These are phyloP conservation scores for Chionographis japonica DNA, from an alignment of 106 monocot species.

Conservation along the genomic window DNA sequence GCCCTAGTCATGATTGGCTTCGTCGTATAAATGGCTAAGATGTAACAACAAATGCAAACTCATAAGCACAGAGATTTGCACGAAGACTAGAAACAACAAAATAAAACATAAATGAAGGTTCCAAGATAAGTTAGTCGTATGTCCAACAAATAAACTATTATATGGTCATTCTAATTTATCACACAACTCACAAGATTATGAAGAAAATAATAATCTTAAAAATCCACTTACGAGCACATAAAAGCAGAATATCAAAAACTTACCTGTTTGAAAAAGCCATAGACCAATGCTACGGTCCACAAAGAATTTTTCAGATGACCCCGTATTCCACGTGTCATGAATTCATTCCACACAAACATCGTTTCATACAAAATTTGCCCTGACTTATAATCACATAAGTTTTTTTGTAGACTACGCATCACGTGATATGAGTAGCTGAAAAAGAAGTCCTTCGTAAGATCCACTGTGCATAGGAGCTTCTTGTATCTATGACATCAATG, in stretches of 20 bases:
- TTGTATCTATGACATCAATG: slow-evolving; percentile 68
- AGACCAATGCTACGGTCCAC: slow-evolving; percentile 93
- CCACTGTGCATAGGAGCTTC: slow-evolving; percentile 79
- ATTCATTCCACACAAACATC: slow-evolving; percentile 99
- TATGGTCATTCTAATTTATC: too few species aligned
- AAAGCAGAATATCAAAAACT: background rate
- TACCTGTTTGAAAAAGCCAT: slow-evolving; percentile 97
- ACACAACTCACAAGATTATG: too few species aligned
- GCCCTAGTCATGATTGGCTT: too few species aligned
- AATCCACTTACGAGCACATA: background rate
- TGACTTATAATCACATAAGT: slow-evolving; percentile 43
- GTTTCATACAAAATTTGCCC: slow-evolving; percentile 68
- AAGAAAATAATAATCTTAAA: background rate
- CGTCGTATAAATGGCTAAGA: too few species aligned
- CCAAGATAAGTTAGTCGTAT: too few species aligned
- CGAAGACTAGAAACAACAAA: too few species aligned
- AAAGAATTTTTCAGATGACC: slow-evolving; percentile 59
- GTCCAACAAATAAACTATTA: too few species aligned
- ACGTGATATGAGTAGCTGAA: slow-evolving; percentile 94
- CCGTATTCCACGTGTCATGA: slow-evolving; percentile 72
- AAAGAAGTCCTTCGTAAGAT: slow-evolving; percentile 98
- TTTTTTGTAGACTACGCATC: slow-evolving; percentile 92
- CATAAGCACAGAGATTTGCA: too few species aligned
- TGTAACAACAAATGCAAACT: too few species aligned
- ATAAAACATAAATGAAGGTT: too few species aligned